Evolutionary conservation across 2,329 filamentous ascomycete genomes (phyloP).

Genomic region (Botrytis galanthina): DNA sequence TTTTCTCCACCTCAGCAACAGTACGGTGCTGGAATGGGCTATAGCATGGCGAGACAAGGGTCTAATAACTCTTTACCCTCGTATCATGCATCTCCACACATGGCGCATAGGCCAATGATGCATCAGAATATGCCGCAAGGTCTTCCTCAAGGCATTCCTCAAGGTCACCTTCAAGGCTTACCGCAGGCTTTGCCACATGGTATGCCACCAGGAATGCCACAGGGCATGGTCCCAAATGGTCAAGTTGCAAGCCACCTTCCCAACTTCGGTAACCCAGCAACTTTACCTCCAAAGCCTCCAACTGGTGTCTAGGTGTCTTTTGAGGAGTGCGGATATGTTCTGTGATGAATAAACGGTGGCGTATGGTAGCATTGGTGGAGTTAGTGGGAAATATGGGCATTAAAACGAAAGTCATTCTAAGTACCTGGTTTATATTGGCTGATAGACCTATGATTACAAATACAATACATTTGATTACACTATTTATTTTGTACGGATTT

Average conservation of each 20-base stretch:
- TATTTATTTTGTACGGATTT: neutral
- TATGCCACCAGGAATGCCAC: slow-evolving; percentile 31
- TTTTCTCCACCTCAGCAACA: slow-evolving; percentile 38
- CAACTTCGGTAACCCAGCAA: slow-evolving; percentile 55
- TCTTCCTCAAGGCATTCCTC: slow-evolving; percentile 31
- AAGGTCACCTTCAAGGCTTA: slow-evolving; percentile 25
- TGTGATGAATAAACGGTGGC: slow-evolving; percentile 36
- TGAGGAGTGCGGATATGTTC: slow-evolving; percentile 26
- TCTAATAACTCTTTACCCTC: slow-evolving; percentile 40
- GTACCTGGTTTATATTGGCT: slow-evolving; percentile 36
- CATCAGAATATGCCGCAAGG: slow-evolving; percentile 36
- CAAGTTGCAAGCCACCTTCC: slow-evolving; percentile 48
- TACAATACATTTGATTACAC: slow-evolving; percentile 22
- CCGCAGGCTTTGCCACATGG: slow-evolving; percentile 30
- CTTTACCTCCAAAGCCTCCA: slow-evolving; percentile 54
- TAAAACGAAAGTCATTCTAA: slow-evolving; percentile 32
- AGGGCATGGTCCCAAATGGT: slow-evolving; percentile 34
- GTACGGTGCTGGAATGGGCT: slow-evolving; percentile 37
- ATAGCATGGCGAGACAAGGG: slow-evolving; percentile 40
- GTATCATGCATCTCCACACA: slow-evolving; percentile 40
- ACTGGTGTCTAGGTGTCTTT: slow-evolving; percentile 39
- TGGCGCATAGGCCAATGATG: slow-evolving; percentile 39
- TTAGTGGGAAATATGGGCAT: slow-evolving; percentile 36
- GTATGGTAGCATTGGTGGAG: slow-evolving; percentile 41
- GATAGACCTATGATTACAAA: slow-evolving; percentile 36